Percentiles rank a stretch among this genome's conserved stretches.
phyloP scores from a whole-genome alignment of 2,329 filamentous ascomycete genomes.

The Neonectria magnoliae region DNA sequence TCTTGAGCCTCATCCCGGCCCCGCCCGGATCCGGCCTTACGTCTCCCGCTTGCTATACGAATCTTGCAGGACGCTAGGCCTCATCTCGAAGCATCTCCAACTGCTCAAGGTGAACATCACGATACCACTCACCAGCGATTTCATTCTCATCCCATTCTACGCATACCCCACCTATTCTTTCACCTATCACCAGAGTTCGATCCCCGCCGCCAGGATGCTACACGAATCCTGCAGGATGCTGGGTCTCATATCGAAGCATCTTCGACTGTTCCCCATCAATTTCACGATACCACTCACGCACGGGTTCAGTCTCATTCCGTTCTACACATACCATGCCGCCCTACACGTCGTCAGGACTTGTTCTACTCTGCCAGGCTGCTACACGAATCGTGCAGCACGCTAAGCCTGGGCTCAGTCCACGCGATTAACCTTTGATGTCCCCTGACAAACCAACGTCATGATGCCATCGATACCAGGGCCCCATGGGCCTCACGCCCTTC shows the following conservation, averaged over 20 bases:
- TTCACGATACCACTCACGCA: background rate
- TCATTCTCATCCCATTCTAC: conserved; percentile 4
- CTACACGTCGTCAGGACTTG: background rate
- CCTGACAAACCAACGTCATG: background rate
- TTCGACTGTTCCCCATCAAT: background rate
- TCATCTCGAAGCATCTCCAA: conserved; percentile 12
- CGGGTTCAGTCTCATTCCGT: background rate
- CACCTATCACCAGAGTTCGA: background rate
- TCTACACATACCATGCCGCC: background rate
- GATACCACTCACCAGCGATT: background rate
- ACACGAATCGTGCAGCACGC: conserved; percentile 24
- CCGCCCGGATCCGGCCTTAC: background rate
- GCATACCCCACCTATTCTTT: background rate
- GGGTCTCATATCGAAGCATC: background rate
- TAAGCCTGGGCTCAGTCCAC: conserved; percentile 8
- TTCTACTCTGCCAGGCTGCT: conserved; percentile 2
- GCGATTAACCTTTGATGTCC: background rate
- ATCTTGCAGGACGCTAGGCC: conserved; percentile 42
- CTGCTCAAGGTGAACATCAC: background rate
- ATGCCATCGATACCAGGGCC: background rate
- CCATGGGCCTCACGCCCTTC: background rate
- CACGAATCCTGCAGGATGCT: conserved; percentile 24
- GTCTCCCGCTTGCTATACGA: conserved; percentile 37
- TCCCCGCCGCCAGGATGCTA: conserved; percentile 9
- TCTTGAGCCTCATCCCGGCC: conserved; percentile 6